phyloP scores from a whole-genome alignment of 2,329 filamentous ascomycete genomes.

The Diaporthe vaccinii region DNA sequence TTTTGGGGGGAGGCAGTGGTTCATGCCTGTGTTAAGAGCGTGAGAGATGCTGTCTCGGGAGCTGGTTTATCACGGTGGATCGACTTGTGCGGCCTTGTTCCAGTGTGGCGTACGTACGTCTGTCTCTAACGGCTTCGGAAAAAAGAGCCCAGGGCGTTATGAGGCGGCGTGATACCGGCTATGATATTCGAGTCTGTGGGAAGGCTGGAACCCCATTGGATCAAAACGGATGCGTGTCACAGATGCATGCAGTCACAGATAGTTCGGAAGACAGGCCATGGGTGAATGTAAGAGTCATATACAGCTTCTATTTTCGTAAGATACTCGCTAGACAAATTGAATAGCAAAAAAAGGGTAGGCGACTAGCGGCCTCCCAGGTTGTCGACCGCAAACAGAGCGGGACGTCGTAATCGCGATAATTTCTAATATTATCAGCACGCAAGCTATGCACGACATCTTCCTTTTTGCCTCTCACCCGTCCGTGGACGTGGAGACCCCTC shows the following conservation, averaged over 20 bases:
- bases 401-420: constrained; percentile 27
- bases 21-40: background rate
- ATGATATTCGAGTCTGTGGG: background rate
- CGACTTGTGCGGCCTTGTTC: background rate
- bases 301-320: constrained; percentile 34
- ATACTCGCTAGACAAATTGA: constrained; percentile 31
- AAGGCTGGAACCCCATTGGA: background rate
- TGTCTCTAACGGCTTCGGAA: background rate
- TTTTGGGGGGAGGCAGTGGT: constrained; percentile 1
- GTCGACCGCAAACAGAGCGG: constrained; percentile 31
- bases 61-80: background rate
- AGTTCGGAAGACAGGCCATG: background rate
- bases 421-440: constrained; percentile 32
- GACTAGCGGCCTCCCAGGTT: constrained; percentile 11
- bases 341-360: constrained; percentile 1
- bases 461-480: background rate
- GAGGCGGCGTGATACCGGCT: background rate
- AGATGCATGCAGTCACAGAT: background rate
- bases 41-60: constrained; percentile 1
- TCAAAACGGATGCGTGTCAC: background rate
- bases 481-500: background rate
- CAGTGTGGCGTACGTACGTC: background rate
- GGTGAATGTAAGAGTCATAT: constrained; percentile 3
- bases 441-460: constrained; percentile 32
- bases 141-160: background rate